Base-by-base conservation (phyloP, 352 stramenopile species). In the Pythium aristosporum region DNA sequence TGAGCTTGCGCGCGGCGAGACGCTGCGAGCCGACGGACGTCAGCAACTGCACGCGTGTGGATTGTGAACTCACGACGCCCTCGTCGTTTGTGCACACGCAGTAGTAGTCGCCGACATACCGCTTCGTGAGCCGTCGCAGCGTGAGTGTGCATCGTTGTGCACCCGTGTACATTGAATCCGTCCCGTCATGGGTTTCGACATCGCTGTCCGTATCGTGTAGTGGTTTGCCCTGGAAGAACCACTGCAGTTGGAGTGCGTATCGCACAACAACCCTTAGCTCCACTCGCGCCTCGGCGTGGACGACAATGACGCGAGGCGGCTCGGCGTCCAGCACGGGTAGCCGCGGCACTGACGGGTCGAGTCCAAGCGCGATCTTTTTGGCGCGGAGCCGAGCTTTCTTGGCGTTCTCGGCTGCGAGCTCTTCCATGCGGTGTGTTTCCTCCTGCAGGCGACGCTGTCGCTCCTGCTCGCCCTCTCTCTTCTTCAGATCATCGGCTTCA, bases 1-100 rank as follows among this genome's bases (percentile, higher is more conserved):
- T 52, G 48, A 88, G 55, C 34, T 71, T 69, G 11, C 72, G 72
- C 23, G 42, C 72, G 21, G 55, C 54, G 1, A 80, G 20, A 2
- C 60, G 56, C 39, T 63, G 66, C 0, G 76, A 58, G 16, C 18
- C 39, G 16, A 90, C 48, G 8, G 37, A 43, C 44, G 39, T 21
- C 21, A 69, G 62, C 41, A 80, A 46, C 28, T 68, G 56, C 5
- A 90, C 74, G 8, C 64, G 71, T 21, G 70, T 82, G 2, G 57
- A 61, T 25, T 68, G 56, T 16, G 79, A 79, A 37, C 57, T 75
- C 6, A 68, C 63, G 0, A 18, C 54, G 8, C 82, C 79, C 58
- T 91, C 82, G 49, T 91, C 82, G 51, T 91, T 89, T 46, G 79
- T 69, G 44, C 77, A 89, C 18, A 76, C 74, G 59, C 81, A 91